Conservation (phyloP, 202 grass and related monocot species). For the Musa balbisiana region DNA sequence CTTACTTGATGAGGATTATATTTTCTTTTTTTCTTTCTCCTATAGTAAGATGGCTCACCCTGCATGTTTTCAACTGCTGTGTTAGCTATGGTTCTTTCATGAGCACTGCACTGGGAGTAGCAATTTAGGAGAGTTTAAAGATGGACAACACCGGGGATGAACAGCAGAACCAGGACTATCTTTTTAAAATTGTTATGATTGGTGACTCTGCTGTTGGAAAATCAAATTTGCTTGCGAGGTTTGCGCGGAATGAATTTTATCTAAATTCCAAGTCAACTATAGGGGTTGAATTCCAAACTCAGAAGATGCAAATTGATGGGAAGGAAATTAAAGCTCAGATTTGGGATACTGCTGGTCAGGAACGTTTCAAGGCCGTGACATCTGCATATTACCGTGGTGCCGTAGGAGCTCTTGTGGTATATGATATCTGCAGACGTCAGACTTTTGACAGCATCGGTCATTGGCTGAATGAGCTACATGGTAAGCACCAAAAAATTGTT, state of each 20-base stretch:
- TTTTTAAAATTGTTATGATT: constrained; percentile 25
- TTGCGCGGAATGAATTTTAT: constrained; percentile 18
- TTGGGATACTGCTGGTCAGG: constrained; percentile 20
- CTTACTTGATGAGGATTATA: too few species aligned
- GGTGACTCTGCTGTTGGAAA: constrained; percentile 22
- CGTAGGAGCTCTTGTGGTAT: constrained; percentile 14
- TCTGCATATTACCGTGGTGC: constrained; percentile 19
- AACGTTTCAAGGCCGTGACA: constrained; percentile 19
- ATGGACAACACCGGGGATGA: constrained; percentile 4
- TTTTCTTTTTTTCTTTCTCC: not conserved
- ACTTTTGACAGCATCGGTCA: constrained; percentile 11
- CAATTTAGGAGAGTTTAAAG: not conserved
- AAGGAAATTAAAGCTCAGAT: constrained; percentile 26
- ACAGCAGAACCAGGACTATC: constrained; percentile 13
- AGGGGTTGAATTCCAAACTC: constrained; percentile 17
- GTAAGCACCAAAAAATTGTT: constrained; percentile 7
- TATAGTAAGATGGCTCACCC: not conserved
- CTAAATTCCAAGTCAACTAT: constrained; percentile 17
- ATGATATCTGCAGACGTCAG: constrained; percentile 11
- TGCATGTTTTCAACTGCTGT: not conserved
- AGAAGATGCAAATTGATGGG: constrained; percentile 14
- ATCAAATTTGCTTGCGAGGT: constrained; percentile 15
- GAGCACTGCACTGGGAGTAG: not conserved
- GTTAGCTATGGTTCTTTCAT: not conserved
- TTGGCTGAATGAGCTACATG: constrained; percentile 18